A percentile compares a stretch with the other conserved stretches of the same genome.
phyloP scores from a whole-genome alignment of 1,284 basidiomycete genomes.

The Moesziomyces sp. region DNA sequence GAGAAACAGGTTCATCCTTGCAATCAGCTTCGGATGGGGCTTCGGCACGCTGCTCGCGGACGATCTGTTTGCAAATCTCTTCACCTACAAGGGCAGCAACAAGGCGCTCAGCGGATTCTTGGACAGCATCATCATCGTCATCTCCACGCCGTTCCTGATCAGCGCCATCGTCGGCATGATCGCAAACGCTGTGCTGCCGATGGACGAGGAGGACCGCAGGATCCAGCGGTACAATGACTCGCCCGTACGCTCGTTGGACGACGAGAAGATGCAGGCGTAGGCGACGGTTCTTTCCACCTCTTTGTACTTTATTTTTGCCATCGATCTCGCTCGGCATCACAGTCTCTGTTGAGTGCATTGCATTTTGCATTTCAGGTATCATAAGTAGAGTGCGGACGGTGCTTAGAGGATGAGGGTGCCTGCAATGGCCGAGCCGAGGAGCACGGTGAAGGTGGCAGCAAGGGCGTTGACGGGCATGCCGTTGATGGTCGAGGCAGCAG shows the following conservation, averaged over 20 bases:
- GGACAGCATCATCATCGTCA: constrained; percentile 79
- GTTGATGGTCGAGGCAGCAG: not conserved
- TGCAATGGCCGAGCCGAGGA: constrained; percentile 21
- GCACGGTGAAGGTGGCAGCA: constrained; percentile 5
- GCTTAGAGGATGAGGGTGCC: constrained; percentile 25
- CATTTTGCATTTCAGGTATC: not conserved
- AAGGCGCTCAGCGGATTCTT: constrained; percentile 78
- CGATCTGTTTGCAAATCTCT: constrained; percentile 68
- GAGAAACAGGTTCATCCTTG: constrained; percentile 77
- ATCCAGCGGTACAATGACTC: constrained; percentile 7
- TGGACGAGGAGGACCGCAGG: constrained; percentile 53
- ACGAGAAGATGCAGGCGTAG: constrained; percentile 32
- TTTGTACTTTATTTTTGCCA: constrained; percentile 2
- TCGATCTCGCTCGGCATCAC: not conserved
- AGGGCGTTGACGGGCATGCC: constrained; percentile 6
- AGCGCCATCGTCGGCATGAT: constrained; percentile 72
- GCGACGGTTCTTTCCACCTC: not conserved
- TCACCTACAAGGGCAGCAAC: constrained; percentile 69
- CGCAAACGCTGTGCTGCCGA: constrained; percentile 52
- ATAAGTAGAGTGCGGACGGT: not conserved
- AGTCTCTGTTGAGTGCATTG: not conserved
- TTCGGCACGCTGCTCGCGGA: constrained; percentile 74
- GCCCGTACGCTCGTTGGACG: constrained; percentile 2
- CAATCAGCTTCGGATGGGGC: constrained; percentile 76
- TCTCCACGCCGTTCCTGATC: constrained; percentile 73